Conservation (phyloP, 352 stramenopile genomes). For the Phytophthora tentaculata region DNA sequence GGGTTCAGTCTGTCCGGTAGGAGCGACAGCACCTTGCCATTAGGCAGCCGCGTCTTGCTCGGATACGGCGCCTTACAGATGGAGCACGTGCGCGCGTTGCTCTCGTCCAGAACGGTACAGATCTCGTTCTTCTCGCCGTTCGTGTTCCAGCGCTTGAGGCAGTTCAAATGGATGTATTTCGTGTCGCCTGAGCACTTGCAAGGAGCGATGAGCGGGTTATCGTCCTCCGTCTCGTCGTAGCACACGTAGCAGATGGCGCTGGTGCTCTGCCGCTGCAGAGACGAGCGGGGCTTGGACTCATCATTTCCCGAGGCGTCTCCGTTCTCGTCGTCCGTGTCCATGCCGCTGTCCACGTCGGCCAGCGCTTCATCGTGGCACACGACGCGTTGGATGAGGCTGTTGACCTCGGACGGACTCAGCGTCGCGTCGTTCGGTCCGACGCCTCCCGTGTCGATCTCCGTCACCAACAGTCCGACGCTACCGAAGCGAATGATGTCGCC, state of each 20-base stretch:
- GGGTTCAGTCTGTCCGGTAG: conserved; percentile 74
- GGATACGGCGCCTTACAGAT: conserved; percentile 89
- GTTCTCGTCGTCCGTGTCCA: conserved; percentile 87
- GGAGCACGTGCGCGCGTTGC: conserved; percentile 83
- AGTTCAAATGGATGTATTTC: conserved; percentile 96
- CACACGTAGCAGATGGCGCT: conserved; percentile 89
- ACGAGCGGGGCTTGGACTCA: conserved; percentile 78
- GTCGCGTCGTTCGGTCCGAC: conserved; percentile 74
- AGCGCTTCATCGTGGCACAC: conserved; percentile 83
- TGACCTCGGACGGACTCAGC: conserved; percentile 77
- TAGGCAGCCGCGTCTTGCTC: conserved; percentile 77
- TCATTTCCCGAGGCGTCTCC: conserved; percentile 87
- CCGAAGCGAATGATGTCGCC: conserved; percentile 90
- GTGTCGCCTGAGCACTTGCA: conserved; percentile 96
- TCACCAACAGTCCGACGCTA: conserved; percentile 81
- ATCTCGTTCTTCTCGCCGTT: conserved; percentile 92
- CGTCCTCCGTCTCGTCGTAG: conserved; percentile 87
- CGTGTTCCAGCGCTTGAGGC: conserved; percentile 95
- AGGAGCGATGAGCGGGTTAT: conserved; percentile 93
- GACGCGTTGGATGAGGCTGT: conserved; percentile 81
- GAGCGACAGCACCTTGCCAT: conserved; percentile 78
- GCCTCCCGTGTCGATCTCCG: conserved; percentile 82
- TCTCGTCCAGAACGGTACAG: conserved; percentile 85
- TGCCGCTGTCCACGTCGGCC: conserved; percentile 80
- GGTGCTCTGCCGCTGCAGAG: conserved; percentile 74